phyloP scores from a whole-genome alignment of 176 grass and related monocot species.

The Musa schizocarpa region DNA sequence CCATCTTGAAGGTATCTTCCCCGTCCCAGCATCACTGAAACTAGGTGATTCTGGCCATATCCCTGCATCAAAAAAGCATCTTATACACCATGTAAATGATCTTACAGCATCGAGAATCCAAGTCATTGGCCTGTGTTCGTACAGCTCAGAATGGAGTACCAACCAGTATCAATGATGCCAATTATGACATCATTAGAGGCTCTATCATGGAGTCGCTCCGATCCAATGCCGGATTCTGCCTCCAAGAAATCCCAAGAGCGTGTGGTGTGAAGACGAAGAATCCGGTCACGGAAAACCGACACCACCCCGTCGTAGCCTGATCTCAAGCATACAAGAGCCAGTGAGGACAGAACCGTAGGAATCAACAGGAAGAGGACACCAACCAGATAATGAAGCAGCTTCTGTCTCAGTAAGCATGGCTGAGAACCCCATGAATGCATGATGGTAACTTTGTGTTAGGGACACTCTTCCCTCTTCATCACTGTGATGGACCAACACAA shows the following conservation, averaged over 20 bases:
- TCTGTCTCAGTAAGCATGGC: conserved; percentile 69
- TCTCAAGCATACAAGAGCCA: neutral
- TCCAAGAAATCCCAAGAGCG: conserved; percentile 92
- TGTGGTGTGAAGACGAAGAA: conserved; percentile 91
- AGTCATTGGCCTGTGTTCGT: no score
- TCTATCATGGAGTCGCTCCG: conserved; percentile 43
- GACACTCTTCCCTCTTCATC: conserved; percentile 46
- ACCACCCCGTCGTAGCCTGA: conserved; percentile 57
- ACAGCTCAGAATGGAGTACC: no score
- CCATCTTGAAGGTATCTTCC: conserved; percentile 59
- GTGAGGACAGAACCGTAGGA: neutral
- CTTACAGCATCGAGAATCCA: no score
- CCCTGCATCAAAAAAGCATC: conserved; percentile 24
- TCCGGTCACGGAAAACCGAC: conserved; percentile 76
- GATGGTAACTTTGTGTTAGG: conserved; percentile 80
- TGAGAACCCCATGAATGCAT: conserved; percentile 80
- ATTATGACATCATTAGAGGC: conserved; percentile 73
- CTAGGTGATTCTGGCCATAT: conserved; percentile 88
- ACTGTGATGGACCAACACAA: conserved; percentile 17
- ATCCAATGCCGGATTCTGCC: conserved; percentile 52
- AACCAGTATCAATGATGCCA: conserved; percentile 75
- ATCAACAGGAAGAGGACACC: neutral
- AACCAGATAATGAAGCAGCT: conserved; percentile 66
- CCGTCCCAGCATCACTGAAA: conserved; percentile 70
- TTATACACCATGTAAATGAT: no score